Percentiles rank a stretch among this genome's conserved stretches.
phyloP scores from a whole-genome alignment of 129 eudicot genomes.

The Centaurea solstitialis region DNA sequence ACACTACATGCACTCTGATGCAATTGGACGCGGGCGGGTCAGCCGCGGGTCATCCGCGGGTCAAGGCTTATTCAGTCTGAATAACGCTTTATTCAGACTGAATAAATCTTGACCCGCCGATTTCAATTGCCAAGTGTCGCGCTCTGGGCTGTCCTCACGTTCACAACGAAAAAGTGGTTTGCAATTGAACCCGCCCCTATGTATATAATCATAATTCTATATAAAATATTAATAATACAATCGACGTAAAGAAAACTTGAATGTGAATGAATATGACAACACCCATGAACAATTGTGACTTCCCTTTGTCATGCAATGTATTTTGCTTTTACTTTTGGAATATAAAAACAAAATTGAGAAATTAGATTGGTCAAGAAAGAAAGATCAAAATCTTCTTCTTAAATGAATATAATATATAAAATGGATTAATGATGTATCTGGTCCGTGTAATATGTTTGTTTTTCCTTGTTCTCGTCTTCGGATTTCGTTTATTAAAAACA shows the following conservation, averaged over 20 bases:
- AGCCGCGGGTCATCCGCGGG: too few relatives aligned
- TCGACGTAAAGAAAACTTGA: background rate
- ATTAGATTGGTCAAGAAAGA: background rate
- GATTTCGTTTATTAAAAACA: background rate
- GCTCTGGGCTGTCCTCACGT: too few relatives aligned
- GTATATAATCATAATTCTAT: too few relatives aligned
- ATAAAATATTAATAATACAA: background rate
- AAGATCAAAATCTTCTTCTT: background rate
- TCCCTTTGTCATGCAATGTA: background rate
- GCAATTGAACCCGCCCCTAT: too few relatives aligned
- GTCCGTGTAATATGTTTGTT: background rate
- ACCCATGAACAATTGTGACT: background rate
- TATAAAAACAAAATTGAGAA: background rate
- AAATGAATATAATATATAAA: background rate
- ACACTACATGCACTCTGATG: too few relatives aligned
- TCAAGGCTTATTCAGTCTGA: too few relatives aligned
- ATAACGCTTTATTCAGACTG: too few relatives aligned
- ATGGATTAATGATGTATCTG: background rate
- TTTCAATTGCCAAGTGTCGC: too few relatives aligned
- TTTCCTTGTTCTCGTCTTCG: background rate
- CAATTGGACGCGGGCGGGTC: too few relatives aligned
- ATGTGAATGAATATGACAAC: background rate
- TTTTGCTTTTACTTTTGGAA: background rate
- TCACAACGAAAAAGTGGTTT: too few relatives aligned
- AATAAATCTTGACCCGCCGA: too few relatives aligned